Percentiles rank a stretch among this genome's conserved stretches.
Conservation (phyloP, 257 asterid genomes). For the Nemophila menziesii region DNA sequence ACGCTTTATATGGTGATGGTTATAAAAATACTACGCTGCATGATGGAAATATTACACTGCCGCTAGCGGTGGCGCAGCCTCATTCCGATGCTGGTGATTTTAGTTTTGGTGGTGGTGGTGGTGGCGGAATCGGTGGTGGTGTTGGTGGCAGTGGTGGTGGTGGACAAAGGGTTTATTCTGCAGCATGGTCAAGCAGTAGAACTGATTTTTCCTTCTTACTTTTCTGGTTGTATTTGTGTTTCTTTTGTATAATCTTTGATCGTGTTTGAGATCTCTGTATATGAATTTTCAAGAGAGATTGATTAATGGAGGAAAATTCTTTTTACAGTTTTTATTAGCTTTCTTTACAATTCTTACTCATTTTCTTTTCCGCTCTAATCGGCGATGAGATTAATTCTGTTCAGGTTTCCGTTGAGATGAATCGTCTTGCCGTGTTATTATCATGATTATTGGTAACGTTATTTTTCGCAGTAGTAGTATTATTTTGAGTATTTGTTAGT, state of each 20-base stretch:
- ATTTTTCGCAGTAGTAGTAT: too few species aligned
- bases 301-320: not conserved
- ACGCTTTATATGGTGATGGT: conserved; percentile 20
- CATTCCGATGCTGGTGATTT: not conserved
- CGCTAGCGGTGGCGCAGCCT: not conserved
- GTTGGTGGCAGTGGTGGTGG: too few species aligned
- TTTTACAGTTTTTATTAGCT: not conserved
- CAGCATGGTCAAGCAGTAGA: not conserved
- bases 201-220: not conserved
- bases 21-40: too few species aligned
- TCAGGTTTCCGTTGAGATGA: too few species aligned
- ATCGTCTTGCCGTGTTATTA: too few species aligned
- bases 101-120: too few species aligned
- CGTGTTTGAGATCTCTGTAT: not conserved
- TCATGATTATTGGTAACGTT: too few species aligned
- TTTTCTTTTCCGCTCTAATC: too few species aligned
- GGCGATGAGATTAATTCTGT: too few species aligned
- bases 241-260: not conserved
- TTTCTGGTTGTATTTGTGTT: not conserved
- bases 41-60: not conserved
- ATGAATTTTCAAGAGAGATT: not conserved
- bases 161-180: not conserved
- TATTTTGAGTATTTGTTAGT: too few species aligned
- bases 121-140: too few species aligned
- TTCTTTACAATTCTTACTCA: too few species aligned